These are phyloP conservation scores for Populus hybrid DNA, from an alignment of 441 rosid genomes.

Conservation along the genomic window DNA sequence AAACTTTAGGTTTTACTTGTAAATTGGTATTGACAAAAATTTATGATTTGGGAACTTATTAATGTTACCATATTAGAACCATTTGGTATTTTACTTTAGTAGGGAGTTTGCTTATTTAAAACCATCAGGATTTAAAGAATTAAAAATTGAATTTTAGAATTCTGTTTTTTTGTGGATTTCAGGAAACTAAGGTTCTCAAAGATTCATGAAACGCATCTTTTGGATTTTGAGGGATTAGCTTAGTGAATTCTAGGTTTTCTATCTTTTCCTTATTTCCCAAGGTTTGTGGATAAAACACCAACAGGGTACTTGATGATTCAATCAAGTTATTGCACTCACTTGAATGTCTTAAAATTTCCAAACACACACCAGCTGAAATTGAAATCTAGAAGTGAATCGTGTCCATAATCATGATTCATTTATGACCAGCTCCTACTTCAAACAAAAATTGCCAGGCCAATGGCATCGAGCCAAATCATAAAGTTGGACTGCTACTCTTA, in stretches of 20 bases:
- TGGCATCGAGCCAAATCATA: neutral
- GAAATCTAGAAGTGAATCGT: neutral
- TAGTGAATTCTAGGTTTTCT: neutral
- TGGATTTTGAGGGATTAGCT: neutral
- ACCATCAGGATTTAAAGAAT: neutral
- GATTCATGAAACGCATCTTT: neutral
- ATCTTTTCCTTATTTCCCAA: neutral
- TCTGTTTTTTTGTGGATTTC: neutral
- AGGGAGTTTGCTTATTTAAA: neutral
- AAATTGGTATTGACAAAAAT: neutral
- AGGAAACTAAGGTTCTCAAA: neutral
- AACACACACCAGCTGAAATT: neutral
- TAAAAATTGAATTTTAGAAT: neutral
- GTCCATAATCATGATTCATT: neutral
- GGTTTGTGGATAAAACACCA: neutral
- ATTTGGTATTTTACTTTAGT: neutral
- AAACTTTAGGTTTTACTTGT: neutral
- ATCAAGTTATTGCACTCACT: neutral
- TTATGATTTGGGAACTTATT: neutral
- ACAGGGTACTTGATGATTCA: neutral
- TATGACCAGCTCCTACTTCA: neutral
- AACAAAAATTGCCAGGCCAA: neutral
- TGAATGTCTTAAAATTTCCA: neutral
- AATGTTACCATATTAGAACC: neutral
- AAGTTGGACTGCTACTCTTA: neutral